Percentiles rank a stretch among this genome's conserved stretches.
phyloP scores from a whole-genome alignment of 768 basidiomycete genomes.

The Suillus placidus region DNA sequence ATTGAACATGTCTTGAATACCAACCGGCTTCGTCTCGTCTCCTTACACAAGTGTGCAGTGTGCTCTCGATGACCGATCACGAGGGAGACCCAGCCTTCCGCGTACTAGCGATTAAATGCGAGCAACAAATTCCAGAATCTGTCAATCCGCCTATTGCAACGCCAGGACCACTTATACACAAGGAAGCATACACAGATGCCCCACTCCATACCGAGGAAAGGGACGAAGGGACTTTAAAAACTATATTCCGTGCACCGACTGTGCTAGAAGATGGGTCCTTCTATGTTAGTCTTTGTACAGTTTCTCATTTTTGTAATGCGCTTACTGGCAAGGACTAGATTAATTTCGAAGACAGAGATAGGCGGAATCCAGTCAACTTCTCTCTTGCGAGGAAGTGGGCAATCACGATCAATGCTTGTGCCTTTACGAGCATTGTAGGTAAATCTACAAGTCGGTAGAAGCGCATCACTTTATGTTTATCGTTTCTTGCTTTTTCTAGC shows the following conservation, averaged over 20 bases:
- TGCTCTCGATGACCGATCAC: neutral
- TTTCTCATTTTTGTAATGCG: neutral
- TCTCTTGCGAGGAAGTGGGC: conserved; percentile 44
- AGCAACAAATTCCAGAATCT: neutral
- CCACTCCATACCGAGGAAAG: too few species aligned
- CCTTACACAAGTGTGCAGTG: neutral
- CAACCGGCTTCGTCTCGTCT: neutral
- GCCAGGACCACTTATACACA: neutral
- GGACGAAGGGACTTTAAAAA: neutral
- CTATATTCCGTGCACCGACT: neutral
- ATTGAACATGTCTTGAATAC: neutral
- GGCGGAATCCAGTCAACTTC: conserved; percentile 44
- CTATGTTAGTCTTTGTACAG: conserved; percentile 14
- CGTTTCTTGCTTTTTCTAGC: conserved; percentile 36
- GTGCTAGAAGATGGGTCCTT: conserved; percentile 10
- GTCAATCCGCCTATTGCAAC: neutral
- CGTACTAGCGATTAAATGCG: neutral
- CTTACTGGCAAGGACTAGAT: conserved; percentile 31
- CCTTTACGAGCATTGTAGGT: conserved; percentile 36
- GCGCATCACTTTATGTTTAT: neutral
- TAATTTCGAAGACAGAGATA: conserved; percentile 42
- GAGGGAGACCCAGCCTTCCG: neutral
- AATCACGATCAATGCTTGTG: conserved; percentile 39
- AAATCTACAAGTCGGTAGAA: conserved; percentile 12
- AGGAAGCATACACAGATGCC: neutral